These are phyloP conservation scores for Discostella stelligeroides DNA, from an alignment of 108 stramenopile genomes.

Conservation along the genomic window DNA sequence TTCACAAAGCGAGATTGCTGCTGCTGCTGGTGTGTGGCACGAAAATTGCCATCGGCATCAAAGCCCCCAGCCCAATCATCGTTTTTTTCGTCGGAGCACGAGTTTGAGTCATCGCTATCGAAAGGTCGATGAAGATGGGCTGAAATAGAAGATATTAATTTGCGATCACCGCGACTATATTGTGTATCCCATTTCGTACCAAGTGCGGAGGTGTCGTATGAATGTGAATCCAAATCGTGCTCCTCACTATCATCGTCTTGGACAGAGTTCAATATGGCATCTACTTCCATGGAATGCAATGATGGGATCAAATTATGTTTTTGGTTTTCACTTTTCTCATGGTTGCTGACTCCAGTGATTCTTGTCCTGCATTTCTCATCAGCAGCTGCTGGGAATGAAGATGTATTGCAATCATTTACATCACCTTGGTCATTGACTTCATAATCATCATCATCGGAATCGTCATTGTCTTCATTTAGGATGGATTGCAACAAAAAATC, in stretches of 20 bases:
- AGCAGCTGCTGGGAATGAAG: background rate
- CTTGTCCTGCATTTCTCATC: background rate
- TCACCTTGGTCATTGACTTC: background rate
- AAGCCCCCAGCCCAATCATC: too few relatives aligned
- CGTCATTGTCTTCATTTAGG: constrained; percentile 71
- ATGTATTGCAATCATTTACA: background rate
- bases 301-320: constrained; percentile 1
- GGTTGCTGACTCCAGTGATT: constrained; percentile 12
- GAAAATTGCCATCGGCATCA: too few relatives aligned
- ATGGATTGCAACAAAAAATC: constrained; percentile 64
- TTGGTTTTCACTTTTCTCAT: background rate
- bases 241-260: constrained; percentile 39
- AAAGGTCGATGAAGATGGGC: too few relatives aligned
- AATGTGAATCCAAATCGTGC: background rate
- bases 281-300: constrained; percentile 46
- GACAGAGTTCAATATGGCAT: constrained; percentile 52
- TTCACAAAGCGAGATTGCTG: background rate
- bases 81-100: too few relatives aligned
- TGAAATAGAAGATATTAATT: too few relatives aligned
- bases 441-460: constrained; percentile 47
- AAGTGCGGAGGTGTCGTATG: too few relatives aligned
- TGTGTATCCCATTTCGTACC: too few relatives aligned
- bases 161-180: too few relatives aligned
- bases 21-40: too few relatives aligned
- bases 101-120: too few relatives aligned